Percentiles rank a stretch among this genome's conserved stretches.
phyloP scores from a whole-genome alignment of 345 rosid species.

The Xanthoceras sorbifolium region DNA sequence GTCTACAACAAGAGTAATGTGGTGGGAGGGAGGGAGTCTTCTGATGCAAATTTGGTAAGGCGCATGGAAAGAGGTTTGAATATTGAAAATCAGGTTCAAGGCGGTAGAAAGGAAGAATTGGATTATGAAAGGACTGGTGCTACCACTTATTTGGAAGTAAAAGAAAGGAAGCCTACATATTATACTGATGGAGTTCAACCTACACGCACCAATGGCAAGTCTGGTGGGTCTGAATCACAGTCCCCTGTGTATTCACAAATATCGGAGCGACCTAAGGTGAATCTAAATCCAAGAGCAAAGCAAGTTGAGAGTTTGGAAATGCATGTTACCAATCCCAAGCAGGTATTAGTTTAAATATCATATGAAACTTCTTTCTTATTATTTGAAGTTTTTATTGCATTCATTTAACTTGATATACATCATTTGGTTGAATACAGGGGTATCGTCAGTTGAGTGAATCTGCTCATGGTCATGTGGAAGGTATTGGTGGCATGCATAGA shows the following conservation, averaged over 20 bases:
- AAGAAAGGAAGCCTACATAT: constrained; percentile 38
- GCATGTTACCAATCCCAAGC: constrained; percentile 38
- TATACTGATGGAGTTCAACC: constrained; percentile 38
- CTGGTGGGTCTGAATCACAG: constrained; percentile 41
- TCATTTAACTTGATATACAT: constrained; percentile 22
- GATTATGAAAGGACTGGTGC: constrained; percentile 39
- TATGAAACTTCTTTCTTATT: not conserved
- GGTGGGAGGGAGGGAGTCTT: constrained; percentile 35
- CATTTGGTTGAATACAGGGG: constrained; percentile 33
- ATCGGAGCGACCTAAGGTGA: constrained; percentile 66
- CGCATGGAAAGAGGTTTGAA: constrained; percentile 37
- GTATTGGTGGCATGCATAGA: constrained; percentile 32
- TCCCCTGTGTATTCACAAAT: constrained; percentile 43
- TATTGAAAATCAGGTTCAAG: constrained; percentile 40
- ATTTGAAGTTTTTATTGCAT: constrained; percentile 6
- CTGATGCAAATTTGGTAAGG: constrained; percentile 36
- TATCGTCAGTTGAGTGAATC: constrained; percentile 29
- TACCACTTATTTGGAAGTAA: constrained; percentile 41
- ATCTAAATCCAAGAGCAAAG: constrained; percentile 64
- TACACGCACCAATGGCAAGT: constrained; percentile 38
- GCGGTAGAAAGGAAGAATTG: constrained; percentile 40
- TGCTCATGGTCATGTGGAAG: constrained; percentile 31
- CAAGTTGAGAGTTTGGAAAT: constrained; percentile 55
- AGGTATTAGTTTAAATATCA: constrained; percentile 34
- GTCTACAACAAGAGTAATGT: constrained; percentile 27